Evolutionary conservation across 768 basidiomycete genomes (phyloP), one percentile per base, ranked within the genome.

Genomic region (Pholiota molesta): DNA sequence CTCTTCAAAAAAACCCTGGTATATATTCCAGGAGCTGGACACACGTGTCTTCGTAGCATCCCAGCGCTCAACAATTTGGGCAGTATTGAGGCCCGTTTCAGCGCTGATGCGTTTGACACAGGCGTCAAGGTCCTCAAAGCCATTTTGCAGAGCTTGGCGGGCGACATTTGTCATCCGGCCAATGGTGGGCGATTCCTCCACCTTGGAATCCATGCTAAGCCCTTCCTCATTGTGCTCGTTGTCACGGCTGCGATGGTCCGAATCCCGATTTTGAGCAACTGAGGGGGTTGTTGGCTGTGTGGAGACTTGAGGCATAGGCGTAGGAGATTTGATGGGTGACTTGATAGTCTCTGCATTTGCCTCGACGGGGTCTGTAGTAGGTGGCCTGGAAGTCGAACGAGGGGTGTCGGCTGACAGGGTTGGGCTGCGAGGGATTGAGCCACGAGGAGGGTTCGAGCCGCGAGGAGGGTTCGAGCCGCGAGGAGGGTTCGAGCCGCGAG

Each of bases 11-110:
- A 33, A 62, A 9, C 35, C 37, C 23, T 62, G 61, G 29, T 62
- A 62, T 16, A 62, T 57, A 19, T 62, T 62, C 61, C 61, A 62
- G 31, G 39, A 42, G 26, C 14, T 57, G 7, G 10, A 11, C 1
- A 19, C 17, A 6, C 56, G 49, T 9, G 23, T 57, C 4, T 39
- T 33, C 0, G 40, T 40, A 37, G 26, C 55, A 21, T 57, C 45
- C 61, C 61, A 62, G n/a, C 61, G 51, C 19, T 62, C 55, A 17
- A 62, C 33, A 3, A 62, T 53, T 26, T 62, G 61, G 0, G 16
- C 16, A 21, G 55, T n/a, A n/a, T 29, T 31, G 11, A 62, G 26
- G 1, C 56, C 54, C 5, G 55, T 57, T 21, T 42, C 13, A 3
- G 11, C 17, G 11, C 33, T 52, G 19, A 49, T 35, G 13, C 28